These are phyloP conservation scores for Arachnopeziza araneosa DNA, from an alignment of 2,329 filamentous ascomycete species.

Conservation along the genomic window DNA sequence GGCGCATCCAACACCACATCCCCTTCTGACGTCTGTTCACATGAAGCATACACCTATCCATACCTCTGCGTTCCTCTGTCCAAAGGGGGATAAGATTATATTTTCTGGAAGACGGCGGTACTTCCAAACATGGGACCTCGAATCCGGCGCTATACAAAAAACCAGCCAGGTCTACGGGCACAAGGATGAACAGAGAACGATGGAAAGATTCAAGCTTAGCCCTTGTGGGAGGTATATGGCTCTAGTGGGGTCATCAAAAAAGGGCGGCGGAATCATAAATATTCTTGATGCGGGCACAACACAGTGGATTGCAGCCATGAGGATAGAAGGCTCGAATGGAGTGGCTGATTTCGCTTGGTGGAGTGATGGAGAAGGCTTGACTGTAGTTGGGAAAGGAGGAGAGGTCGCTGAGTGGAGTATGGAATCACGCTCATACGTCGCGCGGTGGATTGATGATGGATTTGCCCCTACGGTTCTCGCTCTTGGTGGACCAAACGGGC, in stretches of 20 bases:
- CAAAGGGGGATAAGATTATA: slow-evolving; percentile 72
- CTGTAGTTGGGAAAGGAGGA: slow-evolving; percentile 78
- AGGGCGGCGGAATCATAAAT: slow-evolving; percentile 85
- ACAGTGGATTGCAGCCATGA: slow-evolving; percentile 81
- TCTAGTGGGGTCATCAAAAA: slow-evolving; percentile 70
- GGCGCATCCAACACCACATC: slow-evolving; percentile 73
- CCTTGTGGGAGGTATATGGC: slow-evolving; percentile 85
- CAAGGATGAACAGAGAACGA: slow-evolving; percentile 75
- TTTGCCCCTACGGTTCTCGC: slow-evolving; percentile 74
- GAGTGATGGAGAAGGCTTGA: slow-evolving; percentile 75
- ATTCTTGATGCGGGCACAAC: slow-evolving; percentile 72
- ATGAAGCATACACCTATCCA: slow-evolving; percentile 78
- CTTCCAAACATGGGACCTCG: slow-evolving; percentile 91
- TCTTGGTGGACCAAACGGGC: slow-evolving; percentile 63
- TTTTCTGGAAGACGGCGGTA: slow-evolving; percentile 83
- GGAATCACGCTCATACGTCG: slow-evolving; percentile 61
- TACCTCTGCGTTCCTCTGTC: slow-evolving; percentile 73
- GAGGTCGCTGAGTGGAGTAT: slow-evolving; percentile 88
- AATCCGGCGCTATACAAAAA: slow-evolving; percentile 77
- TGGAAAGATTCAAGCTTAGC: slow-evolving; percentile 86
- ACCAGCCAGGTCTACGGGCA: slow-evolving; percentile 70
- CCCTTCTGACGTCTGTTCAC: slow-evolving; percentile 84
- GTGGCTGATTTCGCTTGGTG: slow-evolving; percentile 94
- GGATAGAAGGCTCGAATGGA: slow-evolving; percentile 75
- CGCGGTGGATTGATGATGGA: slow-evolving; percentile 88